Percentiles rank a stretch among this genome's conserved stretches.
Evolutionary conservation across 768 basidiomycete species (phyloP).

Genomic region (Tylopilus balloui): DNA sequence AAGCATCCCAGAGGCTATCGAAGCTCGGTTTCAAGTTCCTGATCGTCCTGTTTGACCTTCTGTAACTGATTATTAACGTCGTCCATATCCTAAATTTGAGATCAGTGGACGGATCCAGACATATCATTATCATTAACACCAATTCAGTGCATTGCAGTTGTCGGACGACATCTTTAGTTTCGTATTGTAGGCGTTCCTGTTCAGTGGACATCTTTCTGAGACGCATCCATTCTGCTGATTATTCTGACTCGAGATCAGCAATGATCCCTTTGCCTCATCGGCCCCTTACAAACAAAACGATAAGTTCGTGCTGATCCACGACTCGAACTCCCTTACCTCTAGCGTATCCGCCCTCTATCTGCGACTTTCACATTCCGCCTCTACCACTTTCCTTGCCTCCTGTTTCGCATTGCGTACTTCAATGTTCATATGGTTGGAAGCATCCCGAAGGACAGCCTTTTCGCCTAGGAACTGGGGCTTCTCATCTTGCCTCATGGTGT

Average conservation of each 20-base stretch:
- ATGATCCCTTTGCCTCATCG: slow-evolving; percentile 62
- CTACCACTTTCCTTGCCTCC: slow-evolving; percentile 49
- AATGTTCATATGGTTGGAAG: slow-evolving; percentile 59
- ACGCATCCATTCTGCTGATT: slow-evolving; percentile 66
- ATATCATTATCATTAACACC: slow-evolving; percentile 33
- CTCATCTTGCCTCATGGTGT: slow-evolving; percentile 66
- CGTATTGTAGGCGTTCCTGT: slow-evolving; percentile 56
- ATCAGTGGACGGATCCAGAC: slow-evolving; percentile 2
- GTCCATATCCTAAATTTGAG: slow-evolving; percentile 63
- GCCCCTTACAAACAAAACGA: slow-evolving; percentile 48
- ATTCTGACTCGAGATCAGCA: slow-evolving; percentile 62
- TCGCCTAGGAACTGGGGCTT: slow-evolving; percentile 59
- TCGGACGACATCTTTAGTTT: slow-evolving; percentile 57
- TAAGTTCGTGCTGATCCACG: slow-evolving; percentile 1
- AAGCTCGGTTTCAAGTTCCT: slow-evolving; percentile 68
- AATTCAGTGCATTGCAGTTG: slow-evolving; percentile 70
- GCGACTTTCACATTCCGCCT: slow-evolving; percentile 49
- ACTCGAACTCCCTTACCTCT: slow-evolving; percentile 39
- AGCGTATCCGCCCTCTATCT: slow-evolving; percentile 49
- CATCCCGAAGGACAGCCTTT: slow-evolving; percentile 67
- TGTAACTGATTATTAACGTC: slow-evolving; percentile 68
- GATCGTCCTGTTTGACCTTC: slow-evolving; percentile 67
- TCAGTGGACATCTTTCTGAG: slow-evolving; percentile 60
- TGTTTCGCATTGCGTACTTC: slow-evolving; percentile 57
- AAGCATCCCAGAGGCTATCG: slow-evolving; percentile 9